Evolutionary conservation across 441 rosid species (phyloP), one percentile per base, ranked within the genome.

Genomic region (Gossypium gossypioides): DNA sequence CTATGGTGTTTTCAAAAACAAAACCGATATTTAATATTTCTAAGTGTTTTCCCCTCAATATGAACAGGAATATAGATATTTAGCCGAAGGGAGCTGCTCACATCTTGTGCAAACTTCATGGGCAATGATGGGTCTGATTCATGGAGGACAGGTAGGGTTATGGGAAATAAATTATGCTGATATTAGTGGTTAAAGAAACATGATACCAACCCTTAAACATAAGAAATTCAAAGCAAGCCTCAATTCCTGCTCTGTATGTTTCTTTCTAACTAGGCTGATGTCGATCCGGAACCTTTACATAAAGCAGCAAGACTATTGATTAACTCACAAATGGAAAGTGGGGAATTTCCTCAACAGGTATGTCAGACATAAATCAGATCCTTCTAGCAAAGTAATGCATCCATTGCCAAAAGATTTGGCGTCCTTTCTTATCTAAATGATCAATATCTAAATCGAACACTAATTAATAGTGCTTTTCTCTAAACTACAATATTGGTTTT

Each of bases 41-140:
- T 48, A 24, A 13, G 44, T 13, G 7, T 42, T 66, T 64, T 66
- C 27, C 32, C n/a, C 62, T 42, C 25, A 24, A 57, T 42, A 27
- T 71, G 24, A 65, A 74, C 58, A 83, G 84, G 84, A 76, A 40
- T 83, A 79, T 50, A 77, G 74, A 29, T 72, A 83, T 50, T 69
- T 77, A 32, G 75, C 37, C 1, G 71, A 79, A 73, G 81, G 76
- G 19, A 57, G 75, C 69, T 70, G 76, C 0, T 68, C 83, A 22
- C 75, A 78, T 61, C 57, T 80, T 52, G 86, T 83, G 34, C 84
- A 83, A 1, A 81, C 86, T 66, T 69, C 84, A 29, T 81, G 86
- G 86, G 84, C 84, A 25, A 34, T 83, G 74, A 58, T 81, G 65
- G 76, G 80, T 54, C 74, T 81, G 15, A 81, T 81, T 27, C 70